Conservation (phyloP, 2,329 filamentous ascomycete species). For the Sporothrix humicola region DNA sequence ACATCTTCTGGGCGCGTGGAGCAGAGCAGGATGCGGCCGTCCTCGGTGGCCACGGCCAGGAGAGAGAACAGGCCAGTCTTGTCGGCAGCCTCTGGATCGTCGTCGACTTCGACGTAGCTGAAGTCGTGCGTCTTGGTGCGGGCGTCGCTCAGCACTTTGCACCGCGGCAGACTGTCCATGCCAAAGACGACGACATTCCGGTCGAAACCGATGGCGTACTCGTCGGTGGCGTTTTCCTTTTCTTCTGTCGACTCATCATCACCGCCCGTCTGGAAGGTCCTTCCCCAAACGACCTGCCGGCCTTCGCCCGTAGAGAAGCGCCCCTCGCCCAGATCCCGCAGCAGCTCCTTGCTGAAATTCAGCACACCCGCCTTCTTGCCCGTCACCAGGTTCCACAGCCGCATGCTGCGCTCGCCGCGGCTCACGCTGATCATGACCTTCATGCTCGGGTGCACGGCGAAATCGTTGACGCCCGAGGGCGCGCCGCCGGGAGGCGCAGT, state of each 20-base stretch:
- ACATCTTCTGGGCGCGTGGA: conserved; percentile 65
- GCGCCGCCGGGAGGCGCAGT: conserved; percentile 81
- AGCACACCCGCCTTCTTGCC: conserved; percentile 94
- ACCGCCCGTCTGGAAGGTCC: conserved; percentile 41
- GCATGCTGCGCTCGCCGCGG: conserved; percentile 87
- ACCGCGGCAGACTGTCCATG: conserved; percentile 83
- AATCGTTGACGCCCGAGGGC: conserved; percentile 90
- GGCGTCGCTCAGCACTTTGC: conserved; percentile 69
- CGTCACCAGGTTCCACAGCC: conserved; percentile 95
- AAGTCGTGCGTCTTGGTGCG: conserved; percentile 85
- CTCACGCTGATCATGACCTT: conserved; percentile 95
- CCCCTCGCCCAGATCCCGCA: conserved; percentile 74
- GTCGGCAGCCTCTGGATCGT: conserved; percentile 49
- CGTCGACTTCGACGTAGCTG: conserved; percentile 66
- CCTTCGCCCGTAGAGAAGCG: conserved; percentile 81
- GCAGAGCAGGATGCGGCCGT: conserved; percentile 85
- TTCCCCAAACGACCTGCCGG: conserved; percentile 74
- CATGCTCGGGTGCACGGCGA: conserved; percentile 93
- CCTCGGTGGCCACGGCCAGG: conserved; percentile 83
- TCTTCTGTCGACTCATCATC: conserved; percentile 58
- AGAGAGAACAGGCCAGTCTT: conserved; percentile 47
- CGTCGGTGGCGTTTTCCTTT: conserved; percentile 59
- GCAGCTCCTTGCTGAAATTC: conserved; percentile 76
- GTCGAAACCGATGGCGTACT: conserved; percentile 90
- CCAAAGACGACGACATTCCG: conserved; percentile 83